Evolutionary conservation across 2,329 filamentous ascomycete species (phyloP).

Genomic region (Claviceps lovelessii): DNA sequence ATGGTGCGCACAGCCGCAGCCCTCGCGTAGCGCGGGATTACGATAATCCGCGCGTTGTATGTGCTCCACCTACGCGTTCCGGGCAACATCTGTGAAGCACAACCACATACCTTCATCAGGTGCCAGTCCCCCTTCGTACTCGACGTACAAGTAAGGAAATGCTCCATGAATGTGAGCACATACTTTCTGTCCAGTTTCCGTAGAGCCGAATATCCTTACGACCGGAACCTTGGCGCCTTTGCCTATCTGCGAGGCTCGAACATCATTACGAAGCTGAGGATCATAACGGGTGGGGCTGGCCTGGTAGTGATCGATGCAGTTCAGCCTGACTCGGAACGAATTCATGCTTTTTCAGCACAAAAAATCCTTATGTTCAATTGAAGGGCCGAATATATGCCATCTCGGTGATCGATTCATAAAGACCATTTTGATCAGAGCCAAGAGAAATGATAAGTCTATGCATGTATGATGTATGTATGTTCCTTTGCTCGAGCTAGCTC

Average conservation of each 20-base stretch:
- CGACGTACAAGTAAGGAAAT: slow-evolving; percentile 88
- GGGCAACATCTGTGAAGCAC: too few species aligned
- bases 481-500: background rate
- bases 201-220: slow-evolving; percentile 81
- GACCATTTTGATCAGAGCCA: background rate
- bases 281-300: slow-evolving; percentile 65
- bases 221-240: slow-evolving; percentile 67
- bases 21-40: too few species aligned
- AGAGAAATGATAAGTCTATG: too few species aligned
- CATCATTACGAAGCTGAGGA: slow-evolving; percentile 56
- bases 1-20: too few species aligned
- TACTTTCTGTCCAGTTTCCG: slow-evolving; percentile 88
- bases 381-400: background rate
- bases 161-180: slow-evolving; percentile 92
- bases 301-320: slow-evolving; percentile 94
- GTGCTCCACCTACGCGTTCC: too few species aligned
- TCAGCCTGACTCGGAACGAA: slow-evolving; percentile 77
- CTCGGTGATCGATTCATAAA: background rate
- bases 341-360: slow-evolving; percentile 28
- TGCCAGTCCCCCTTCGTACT: slow-evolving; percentile 59
- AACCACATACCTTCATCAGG: slow-evolving; percentile 49
- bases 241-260: slow-evolving; percentile 41
- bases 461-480: background rate
- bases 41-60: too few species aligned
- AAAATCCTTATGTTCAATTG: background rate